Conservation (phyloP, 192 early-diverging fungal genomes). For the Coemansia sp. region DNA sequence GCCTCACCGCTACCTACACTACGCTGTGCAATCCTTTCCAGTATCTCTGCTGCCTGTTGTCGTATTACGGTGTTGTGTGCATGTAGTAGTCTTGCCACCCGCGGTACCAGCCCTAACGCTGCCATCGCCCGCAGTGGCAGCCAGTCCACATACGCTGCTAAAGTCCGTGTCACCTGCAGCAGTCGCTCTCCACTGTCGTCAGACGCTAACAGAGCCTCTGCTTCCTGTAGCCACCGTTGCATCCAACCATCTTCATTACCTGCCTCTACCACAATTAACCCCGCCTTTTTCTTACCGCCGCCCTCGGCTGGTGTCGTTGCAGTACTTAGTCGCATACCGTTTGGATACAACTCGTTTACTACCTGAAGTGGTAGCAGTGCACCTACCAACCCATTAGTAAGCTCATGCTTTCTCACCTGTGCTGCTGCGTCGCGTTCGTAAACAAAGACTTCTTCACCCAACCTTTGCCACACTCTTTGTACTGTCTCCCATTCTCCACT, state of each 20-base stretch:
- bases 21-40: slow-evolving; percentile 35
- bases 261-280: slow-evolving; percentile 24
- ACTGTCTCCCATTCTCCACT: slow-evolving; percentile 21
- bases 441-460: slow-evolving; percentile 52
- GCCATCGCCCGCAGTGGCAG: slow-evolving; percentile 32
- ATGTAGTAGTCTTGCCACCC: slow-evolving; percentile 20
- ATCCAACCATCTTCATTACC: slow-evolving; percentile 51
- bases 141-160: slow-evolving; percentile 41
- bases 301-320: background rate
- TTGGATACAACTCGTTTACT: slow-evolving; percentile 36
- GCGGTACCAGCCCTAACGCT: slow-evolving; percentile 16
- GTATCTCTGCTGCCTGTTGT: slow-evolving; percentile 12
- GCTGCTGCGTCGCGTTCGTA: slow-evolving; percentile 41
- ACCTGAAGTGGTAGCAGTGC: slow-evolving; percentile 30
- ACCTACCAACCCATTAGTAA: slow-evolving; percentile 43
- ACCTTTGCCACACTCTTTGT: slow-evolving; percentile 39
- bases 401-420: slow-evolving; percentile 32
- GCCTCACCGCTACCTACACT: slow-evolving; percentile 23
- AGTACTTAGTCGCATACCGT: slow-evolving; percentile 29
- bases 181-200: slow-evolving; percentile 13
- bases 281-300: slow-evolving; percentile 16
- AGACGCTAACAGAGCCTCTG: slow-evolving; percentile 20
- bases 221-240: background rate
- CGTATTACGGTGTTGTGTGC: slow-evolving; percentile 24
- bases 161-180: slow-evolving; percentile 14